Base-by-base conservation (phyloP, 2,329 filamentous ascomycete species). In the Diaporthe destruens region DNA sequence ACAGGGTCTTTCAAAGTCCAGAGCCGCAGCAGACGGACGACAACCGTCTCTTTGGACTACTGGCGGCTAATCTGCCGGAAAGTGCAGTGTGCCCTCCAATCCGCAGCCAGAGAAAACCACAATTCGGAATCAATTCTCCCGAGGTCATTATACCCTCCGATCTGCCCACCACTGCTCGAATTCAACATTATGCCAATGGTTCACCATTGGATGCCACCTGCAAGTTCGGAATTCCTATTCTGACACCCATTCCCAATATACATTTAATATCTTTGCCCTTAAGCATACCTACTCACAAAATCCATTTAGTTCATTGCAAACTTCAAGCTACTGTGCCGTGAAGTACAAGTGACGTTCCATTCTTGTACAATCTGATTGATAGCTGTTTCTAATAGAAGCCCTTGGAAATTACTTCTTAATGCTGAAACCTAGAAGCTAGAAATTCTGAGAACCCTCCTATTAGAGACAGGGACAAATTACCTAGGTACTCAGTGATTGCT, bases 1-100 rank as follows among this genome's bases (percentile, higher is more conserved):
- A 53, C 61, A 66, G 61, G 59, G 59, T 18, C 42, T 29, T 34
- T 34, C 59, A 42, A 18, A 16, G 59, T n/a, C 39, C 25, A 4
- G 12, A 1, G 6, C 57, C 29, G 57, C 39, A 32, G 29, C 57
- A n/a, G 12, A n/a, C 57, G 57, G 59, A 63, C 59, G 18, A 34
- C 29, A 65, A 25, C 3, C 25, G 18, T 65, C 32, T 20, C 44
- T 65, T 49, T 49, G 59, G 61, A 16, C 44, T 18, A 23, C 42
- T 23, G 39, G 61, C 61, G 61, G 29, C 61, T 65, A 65, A 51
- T 39, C 32, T 51, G 32, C 44, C 29, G 61, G 11, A 11, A 39
- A 39, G 36, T 14, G 9, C 12, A 29, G 36, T 56, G 20, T 3
- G 32, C 20, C n/a, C 54, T 36, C 34, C 12, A 32, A 34, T 29